Evolutionary conservation across 2,329 filamentous ascomycete genomes (phyloP).

Genomic region (Diaporthe aspalathi): DNA sequence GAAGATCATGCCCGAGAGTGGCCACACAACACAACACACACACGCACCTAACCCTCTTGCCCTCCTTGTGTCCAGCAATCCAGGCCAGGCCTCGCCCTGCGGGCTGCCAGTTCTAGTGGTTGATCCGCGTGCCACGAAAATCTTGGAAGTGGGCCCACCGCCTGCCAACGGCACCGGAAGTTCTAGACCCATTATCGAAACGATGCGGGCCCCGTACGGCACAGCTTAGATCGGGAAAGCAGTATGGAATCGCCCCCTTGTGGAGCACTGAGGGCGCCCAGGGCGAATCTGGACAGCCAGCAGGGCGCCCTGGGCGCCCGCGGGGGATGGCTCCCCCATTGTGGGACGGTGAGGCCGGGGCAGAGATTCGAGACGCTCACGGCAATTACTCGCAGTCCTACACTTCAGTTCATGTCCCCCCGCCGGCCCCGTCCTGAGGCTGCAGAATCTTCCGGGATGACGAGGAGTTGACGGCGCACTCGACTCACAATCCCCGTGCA

Average conservation of each 20-base stretch:
- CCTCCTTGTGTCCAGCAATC: no score
- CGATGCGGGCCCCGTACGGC: not conserved
- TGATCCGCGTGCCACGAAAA: constrained; percentile 14
- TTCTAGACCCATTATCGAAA: constrained; percentile 15
- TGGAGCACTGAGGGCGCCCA: not conserved
- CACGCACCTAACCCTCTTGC: not conserved
- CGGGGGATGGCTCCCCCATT: not conserved
- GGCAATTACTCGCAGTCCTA: not conserved
- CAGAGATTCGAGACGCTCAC: not conserved
- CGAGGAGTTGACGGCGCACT: not conserved
- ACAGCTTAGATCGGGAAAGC: constrained; percentile 1
- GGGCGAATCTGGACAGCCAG: not conserved
- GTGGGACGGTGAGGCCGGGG: constrained; percentile 1
- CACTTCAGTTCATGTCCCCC: not conserved
- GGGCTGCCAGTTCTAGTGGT: not conserved
- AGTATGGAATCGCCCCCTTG: constrained; percentile 1
- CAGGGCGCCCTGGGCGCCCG: no score
- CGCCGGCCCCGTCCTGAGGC: not conserved
- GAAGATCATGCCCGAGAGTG: no score
- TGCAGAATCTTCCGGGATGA: constrained; percentile 21
- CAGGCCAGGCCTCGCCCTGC: no score
- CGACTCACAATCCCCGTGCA: constrained; percentile 1
- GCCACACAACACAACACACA: no score
- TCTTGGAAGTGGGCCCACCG: constrained; percentile 20
- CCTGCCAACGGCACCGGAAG: not conserved